Conservation (phyloP, 208 protist genomes). For the Tetramitus jugosus region DNA sequence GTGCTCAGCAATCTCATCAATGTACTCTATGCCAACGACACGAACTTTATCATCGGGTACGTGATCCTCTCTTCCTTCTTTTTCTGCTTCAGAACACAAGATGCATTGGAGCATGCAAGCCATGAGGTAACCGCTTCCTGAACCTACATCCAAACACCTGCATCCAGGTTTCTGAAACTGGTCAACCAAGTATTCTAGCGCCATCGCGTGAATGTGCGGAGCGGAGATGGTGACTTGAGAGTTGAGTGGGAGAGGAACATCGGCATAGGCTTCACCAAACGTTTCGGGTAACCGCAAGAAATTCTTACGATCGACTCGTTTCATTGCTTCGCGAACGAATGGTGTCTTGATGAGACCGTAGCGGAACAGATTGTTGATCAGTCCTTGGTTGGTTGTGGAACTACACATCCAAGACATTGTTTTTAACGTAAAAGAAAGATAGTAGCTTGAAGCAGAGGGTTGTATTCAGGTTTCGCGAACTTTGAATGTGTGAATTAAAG, state of each 20-base stretch:
- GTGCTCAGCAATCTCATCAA: constrained; percentile 47
- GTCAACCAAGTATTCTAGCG: constrained; percentile 57
- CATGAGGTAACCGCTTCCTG: constrained; percentile 74
- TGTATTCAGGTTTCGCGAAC: too few species aligned
- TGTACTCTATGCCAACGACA: constrained; percentile 67
- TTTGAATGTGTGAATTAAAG: too few species aligned
- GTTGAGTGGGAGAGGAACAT: constrained; percentile 63
- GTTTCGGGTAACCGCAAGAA: constrained; percentile 42
- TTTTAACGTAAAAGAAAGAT: too few species aligned
- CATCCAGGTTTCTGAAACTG: constrained; percentile 38
- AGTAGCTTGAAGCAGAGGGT: too few species aligned
- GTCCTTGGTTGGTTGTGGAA: constrained; percentile 47
- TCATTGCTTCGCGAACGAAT: constrained; percentile 53
- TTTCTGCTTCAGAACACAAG: not conserved
- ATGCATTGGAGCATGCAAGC: constrained; percentile 55
- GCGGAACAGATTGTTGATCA: constrained; percentile 51
- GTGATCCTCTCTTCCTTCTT: too few species aligned
- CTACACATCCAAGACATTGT: constrained; percentile 8
- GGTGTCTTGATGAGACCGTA: constrained; percentile 49
- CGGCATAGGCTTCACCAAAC: constrained; percentile 44
- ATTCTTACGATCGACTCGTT: constrained; percentile 57
- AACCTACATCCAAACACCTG: constrained; percentile 62
- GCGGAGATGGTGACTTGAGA: constrained; percentile 69
- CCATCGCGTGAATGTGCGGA: constrained; percentile 78
- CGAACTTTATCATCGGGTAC: constrained; percentile 30